A percentile compares a stretch with the other conserved stretches of the same genome.
Conservation (phyloP, 768 basidiomycete species). For the Leccinellum albellum region DNA sequence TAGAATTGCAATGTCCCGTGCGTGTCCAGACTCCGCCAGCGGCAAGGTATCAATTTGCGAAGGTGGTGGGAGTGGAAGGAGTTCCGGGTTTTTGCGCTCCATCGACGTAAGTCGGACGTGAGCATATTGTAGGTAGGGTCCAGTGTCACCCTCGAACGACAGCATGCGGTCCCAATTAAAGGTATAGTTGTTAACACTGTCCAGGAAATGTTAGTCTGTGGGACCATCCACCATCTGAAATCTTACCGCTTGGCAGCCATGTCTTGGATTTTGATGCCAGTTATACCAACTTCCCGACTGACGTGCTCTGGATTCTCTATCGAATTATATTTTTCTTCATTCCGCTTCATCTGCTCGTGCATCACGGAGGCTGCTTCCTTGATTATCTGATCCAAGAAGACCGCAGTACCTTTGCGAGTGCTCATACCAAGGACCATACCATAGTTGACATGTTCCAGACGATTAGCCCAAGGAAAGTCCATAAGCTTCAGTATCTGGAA, state of each 20-base stretch:
- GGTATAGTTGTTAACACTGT: conserved; percentile 90
- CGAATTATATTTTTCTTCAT: conserved; percentile 86
- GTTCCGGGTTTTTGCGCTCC: conserved; percentile 85
- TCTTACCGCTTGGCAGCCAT: conserved; percentile 88
- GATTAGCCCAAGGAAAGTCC: conserved; percentile 82
- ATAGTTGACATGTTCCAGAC: conserved; percentile 85
- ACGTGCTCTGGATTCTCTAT: conserved; percentile 84
- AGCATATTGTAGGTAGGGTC: conserved; percentile 94
- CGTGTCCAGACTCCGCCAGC: conserved; percentile 66
- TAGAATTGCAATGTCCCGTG: conserved; percentile 82
- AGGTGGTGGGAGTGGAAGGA: conserved; percentile 69
- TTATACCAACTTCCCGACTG: conserved; percentile 83
- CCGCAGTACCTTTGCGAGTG: conserved; percentile 88
- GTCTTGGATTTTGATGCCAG: conserved; percentile 96
- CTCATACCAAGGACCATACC: conserved; percentile 95
- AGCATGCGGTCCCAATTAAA: conserved; percentile 95
- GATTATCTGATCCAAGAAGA: conserved; percentile 92
- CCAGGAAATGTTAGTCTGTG: not conserved
- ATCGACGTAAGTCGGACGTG: conserved; percentile 92
- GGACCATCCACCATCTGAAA: not conserved
- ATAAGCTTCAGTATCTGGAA: conserved; percentile 92
- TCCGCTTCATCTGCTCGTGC: conserved; percentile 96
- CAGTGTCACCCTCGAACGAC: conserved; percentile 94
- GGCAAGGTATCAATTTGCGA: conserved; percentile 63
- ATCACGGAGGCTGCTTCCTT: conserved; percentile 84